Base-by-base conservation (phyloP, 176 grass and related monocot species). In the Oryza officinalis region DNA sequence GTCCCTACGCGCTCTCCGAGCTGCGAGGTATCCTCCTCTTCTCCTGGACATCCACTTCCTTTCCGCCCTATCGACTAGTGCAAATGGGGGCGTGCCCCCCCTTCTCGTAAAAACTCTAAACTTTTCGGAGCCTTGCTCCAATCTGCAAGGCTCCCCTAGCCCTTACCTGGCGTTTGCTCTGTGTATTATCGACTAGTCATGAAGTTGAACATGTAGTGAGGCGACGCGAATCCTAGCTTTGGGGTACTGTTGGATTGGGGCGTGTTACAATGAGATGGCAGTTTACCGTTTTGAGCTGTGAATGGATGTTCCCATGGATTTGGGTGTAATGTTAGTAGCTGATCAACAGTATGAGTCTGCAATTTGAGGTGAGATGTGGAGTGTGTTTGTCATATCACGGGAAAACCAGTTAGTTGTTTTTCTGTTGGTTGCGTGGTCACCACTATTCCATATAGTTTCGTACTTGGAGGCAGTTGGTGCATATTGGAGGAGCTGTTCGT, bases 1-100 rank as follows among this genome's bases (percentile, higher is more conserved):
- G 91, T 37, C 97, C 96, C 70, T 99, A 99, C 87, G 49, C 88
- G 6, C 81, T 96, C 32, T 72, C 87, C 0, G 96, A 96, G 85
- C 83, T 99, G 26, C 89, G 81, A 92, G 96, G 93, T 96, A 33
- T 46, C 20, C 52, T 57, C 52, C 69, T 4, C 10, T 18, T 46
- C 64, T 0, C 20, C 10, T 45, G 13, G 35, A 14, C 47, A 37
- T 23, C 66, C 32, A 40, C 2, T n/a, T n/a, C 67, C 3, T 28
- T 12, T 17, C 61, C 2, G 5, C 32, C 37, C 8, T 26, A 13
- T n/a, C 17, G 27, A 61, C 28, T 74, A 37, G 43, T 8, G 45
- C 45, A 71, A 84, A 84, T 66, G 70, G 43, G 28, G 30, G 49
- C 63, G 45, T 74, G 43, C 28, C 6, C 52, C 75, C 5, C 75